Percentiles rank a stretch among this genome's conserved stretches.
These are phyloP conservation scores for Monosporascus sp. DNA, from an alignment of 2,329 filamentous ascomycete genomes.

Conservation along the genomic window DNA sequence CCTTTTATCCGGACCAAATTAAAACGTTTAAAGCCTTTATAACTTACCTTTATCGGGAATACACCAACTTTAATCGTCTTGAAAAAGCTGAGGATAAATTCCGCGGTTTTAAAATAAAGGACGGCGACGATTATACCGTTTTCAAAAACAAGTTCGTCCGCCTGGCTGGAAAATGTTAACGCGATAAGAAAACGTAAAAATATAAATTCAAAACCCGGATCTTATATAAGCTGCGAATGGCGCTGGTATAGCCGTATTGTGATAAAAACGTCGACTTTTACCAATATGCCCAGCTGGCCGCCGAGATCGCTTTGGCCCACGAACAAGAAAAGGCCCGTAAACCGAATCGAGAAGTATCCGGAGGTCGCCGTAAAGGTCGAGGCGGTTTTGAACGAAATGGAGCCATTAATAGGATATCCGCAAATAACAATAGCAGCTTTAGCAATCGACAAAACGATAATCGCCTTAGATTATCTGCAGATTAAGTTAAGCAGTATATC, in stretches of 20 bases:
- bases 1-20: background rate
- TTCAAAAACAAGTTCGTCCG: background rate
- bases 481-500: too few species aligned
- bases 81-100: background rate
- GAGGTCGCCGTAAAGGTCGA: background rate
- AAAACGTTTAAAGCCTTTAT: background rate
- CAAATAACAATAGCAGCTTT: too few species aligned
- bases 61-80: background rate
- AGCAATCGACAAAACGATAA: too few species aligned
- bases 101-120: background rate
- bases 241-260: background rate
- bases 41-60: constrained; percentile 1
- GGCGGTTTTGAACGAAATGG: background rate
- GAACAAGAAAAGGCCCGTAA: background rate
- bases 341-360: too few species aligned
- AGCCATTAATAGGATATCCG: background rate
- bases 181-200: background rate
- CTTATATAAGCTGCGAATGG: background rate
- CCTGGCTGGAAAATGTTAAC: background rate
- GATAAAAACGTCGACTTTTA: background rate
- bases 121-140: background rate
- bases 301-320: background rate
- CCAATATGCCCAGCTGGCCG: background rate
- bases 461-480: too few species aligned
- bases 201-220: background rate